A percentile compares a stretch with the other conserved stretches of the same genome.
Evolutionary conservation across 805 yeast species (phyloP).

Genomic region (Cyberlindnera maritima): DNA sequence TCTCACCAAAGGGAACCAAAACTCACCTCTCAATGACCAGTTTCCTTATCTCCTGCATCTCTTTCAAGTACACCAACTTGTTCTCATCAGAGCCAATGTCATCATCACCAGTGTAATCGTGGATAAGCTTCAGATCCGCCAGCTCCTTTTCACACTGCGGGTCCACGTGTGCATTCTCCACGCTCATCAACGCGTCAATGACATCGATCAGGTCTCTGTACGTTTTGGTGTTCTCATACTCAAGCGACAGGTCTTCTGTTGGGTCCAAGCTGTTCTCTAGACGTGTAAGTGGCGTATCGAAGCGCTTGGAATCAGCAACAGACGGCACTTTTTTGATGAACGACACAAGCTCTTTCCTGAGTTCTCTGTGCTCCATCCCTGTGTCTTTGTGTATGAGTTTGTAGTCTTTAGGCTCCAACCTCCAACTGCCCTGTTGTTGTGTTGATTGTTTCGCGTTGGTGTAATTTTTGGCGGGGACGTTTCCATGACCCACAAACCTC

Average conservation of each 20-base stretch:
- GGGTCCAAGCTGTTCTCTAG: neutral
- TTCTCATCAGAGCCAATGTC: conserved; percentile 6
- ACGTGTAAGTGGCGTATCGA: neutral
- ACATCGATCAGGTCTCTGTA: conserved; percentile 12
- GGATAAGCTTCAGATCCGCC: neutral
- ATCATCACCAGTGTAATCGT: conserved; percentile 9
- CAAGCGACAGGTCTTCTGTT: conserved; percentile 4
- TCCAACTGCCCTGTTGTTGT: neutral
- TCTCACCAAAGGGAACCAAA: neutral
- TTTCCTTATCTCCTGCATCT: conserved; percentile 14
- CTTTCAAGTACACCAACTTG: conserved; percentile 8
- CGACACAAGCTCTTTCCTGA: neutral
- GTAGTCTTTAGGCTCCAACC: no score
- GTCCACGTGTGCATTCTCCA: conserved; percentile 5
- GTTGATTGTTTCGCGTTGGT: conserved; percentile 3
- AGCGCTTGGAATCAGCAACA: conserved; percentile 1
- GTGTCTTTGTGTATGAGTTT: neutral
- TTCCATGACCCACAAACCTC: neutral
- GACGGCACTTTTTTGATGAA: conserved; percentile 3
- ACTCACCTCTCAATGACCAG: conserved; percentile 19
- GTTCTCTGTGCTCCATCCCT: neutral
- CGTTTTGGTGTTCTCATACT: conserved; percentile 15
- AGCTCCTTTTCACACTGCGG: neutral
- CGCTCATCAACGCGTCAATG: conserved; percentile 11
- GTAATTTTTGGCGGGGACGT: neutral